A percentile compares a stretch with the other conserved stretches of the same genome.
These are phyloP conservation scores for Saccharomycopsis schoenii DNA, from an alignment of 805 yeast species.

Conservation along the genomic window DNA sequence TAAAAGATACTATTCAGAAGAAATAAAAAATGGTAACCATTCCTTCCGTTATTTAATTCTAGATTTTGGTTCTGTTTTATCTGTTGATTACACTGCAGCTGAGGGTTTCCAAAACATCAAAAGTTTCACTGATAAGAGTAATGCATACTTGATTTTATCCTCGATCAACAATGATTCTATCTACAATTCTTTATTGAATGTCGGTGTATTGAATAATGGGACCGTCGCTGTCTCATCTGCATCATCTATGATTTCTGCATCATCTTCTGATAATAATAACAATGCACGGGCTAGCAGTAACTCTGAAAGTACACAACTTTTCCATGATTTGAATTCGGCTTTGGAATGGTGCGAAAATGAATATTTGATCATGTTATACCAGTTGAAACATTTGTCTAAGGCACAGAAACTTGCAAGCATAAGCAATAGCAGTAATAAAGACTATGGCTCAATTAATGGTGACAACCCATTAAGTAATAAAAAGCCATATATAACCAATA, in stretches of 20 bases:
- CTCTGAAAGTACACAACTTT: slow-evolving; percentile 45
- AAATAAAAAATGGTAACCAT: slow-evolving; percentile 24
- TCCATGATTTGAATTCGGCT: slow-evolving; percentile 73
- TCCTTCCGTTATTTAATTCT: slow-evolving; percentile 67
- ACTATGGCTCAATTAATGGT: background rate
- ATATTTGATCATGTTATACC: slow-evolving; percentile 57
- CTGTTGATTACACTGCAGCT: slow-evolving; percentile 88
- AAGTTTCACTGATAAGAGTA: slow-evolving; percentile 60
- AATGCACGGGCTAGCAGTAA: slow-evolving; percentile 25
- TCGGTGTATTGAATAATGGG: slow-evolving; percentile 55
- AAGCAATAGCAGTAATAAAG: background rate
- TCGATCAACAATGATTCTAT: slow-evolving; percentile 62
- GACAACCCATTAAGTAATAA: background rate
- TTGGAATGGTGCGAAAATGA: slow-evolving; percentile 96
- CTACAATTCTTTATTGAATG: slow-evolving; percentile 66
- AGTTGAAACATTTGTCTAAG: slow-evolving; percentile 25
- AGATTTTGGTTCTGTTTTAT: slow-evolving; percentile 73
- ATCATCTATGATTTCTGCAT: background rate
- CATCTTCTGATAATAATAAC: background rate
- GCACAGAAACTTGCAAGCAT: background rate
- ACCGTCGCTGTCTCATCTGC: slow-evolving; percentile 21
- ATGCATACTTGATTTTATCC: slow-evolving; percentile 64
- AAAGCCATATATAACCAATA: background rate
- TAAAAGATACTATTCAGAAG: slow-evolving; percentile 46
- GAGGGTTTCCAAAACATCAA: slow-evolving; percentile 87